Evolutionary conservation across 169 alveolate genomes (phyloP), one percentile per base, ranked within the genome.

Genomic region (Plasmodium cynomolgi): DNA sequence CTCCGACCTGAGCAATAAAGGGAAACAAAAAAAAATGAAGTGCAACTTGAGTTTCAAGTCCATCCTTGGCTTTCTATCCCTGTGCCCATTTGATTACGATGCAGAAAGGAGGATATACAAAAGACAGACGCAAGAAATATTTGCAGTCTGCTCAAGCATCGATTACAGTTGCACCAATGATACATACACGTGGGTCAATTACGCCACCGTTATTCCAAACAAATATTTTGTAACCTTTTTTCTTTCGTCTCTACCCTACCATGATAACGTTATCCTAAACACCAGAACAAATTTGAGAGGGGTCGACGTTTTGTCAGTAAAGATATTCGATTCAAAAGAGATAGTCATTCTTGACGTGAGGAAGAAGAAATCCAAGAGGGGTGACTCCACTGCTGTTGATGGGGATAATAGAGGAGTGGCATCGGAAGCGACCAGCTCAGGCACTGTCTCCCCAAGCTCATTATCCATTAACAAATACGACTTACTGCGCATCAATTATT

Each of bases 141-240:
- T 34, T 84, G 92, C 92, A 3, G 92, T 84, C n/a, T 84, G 92
- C 34, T 20, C 92, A 84, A 72, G 92, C 37, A 84, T 84, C 50
- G 92, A 84, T 41, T 84, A 84, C 34, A 84, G 84, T 29, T 72
- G 75, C 54, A 72, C 92, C 17, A 84, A 84, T 68, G 74, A 71
- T 17, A 39, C 92, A 11, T 72, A 72, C 56, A 84, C 92, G 20
- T 84, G 92, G 92, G 92, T 84, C 13, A 84, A 84, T 56, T 84
- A 84, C 41, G 80, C 68, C 34, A 84, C 92, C 4, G 77, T 84
- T 29, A 72, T 84, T 56, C 92, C 92, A 20, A 84, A 71, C 13
- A 34, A 34, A 23, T 84, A 41, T 72, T 84, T 84, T 33, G 44
- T 84, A 5, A 84, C 37, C 15, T 84, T 84, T 5, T 84, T 84